Conservation (phyloP, 371 early-diverging fungal species). For the Gilbertella persicaria region DNA sequence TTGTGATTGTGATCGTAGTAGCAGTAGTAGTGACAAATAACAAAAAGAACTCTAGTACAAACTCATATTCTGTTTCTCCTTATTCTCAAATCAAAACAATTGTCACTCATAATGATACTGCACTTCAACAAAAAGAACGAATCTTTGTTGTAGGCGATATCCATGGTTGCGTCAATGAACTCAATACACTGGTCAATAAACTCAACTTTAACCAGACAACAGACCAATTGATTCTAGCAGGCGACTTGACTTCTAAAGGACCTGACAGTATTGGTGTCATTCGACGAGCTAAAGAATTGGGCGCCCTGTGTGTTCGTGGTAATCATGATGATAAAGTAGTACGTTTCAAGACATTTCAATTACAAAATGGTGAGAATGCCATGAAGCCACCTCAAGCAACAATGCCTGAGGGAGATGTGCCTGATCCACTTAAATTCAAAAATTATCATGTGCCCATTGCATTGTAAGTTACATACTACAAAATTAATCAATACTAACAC, state of each 20-base stretch:
- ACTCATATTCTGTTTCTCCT: slow-evolving; percentile 30
- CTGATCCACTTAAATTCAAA: slow-evolving; percentile 41
- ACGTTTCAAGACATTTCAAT: slow-evolving; percentile 58
- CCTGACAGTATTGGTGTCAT: slow-evolving; percentile 69
- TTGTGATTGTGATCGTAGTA: slow-evolving; percentile 36
- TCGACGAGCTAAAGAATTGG: slow-evolving; percentile 49
- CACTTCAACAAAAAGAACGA: slow-evolving; percentile 32
- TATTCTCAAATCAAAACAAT: slow-evolving; percentile 44
- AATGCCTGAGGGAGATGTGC: slow-evolving; percentile 40
- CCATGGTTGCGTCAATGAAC: slow-evolving; percentile 64
- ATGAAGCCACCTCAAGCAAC: slow-evolving; percentile 23
- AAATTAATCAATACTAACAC: background rate
- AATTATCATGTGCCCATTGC: slow-evolving; percentile 47
- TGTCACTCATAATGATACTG: slow-evolving; percentile 17
- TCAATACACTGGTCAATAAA: slow-evolving; percentile 49
- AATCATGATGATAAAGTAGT: slow-evolving; percentile 78
- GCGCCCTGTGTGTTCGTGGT: slow-evolving; percentile 70
- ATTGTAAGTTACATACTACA: slow-evolving; percentile 24
- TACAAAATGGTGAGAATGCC: slow-evolving; percentile 26
- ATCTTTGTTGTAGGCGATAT: slow-evolving; percentile 74
- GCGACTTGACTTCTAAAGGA: slow-evolving; percentile 73
- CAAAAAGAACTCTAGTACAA: background rate
- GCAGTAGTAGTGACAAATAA: slow-evolving; percentile 33
- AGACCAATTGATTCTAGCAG: slow-evolving; percentile 68
- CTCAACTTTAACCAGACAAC: slow-evolving; percentile 38